Percentiles rank a stretch among this genome's conserved stretches.
These are phyloP conservation scores for Fusarium multiceps DNA, from an alignment of 2,329 filamentous ascomycete genomes.

Conservation along the genomic window DNA sequence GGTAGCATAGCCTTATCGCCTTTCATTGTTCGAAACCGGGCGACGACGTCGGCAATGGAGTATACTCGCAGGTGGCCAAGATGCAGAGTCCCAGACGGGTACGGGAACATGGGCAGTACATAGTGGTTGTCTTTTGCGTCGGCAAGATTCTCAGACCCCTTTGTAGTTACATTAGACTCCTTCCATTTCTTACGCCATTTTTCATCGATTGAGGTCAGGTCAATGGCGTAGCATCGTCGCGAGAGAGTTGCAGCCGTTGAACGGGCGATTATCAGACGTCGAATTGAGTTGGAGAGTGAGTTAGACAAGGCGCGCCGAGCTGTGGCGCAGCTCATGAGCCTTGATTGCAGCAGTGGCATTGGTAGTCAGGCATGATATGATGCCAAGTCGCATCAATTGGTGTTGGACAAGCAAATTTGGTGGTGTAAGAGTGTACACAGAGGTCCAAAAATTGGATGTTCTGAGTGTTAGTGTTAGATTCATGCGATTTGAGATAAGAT, in stretches of 20 bases:
- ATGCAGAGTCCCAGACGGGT: constrained; percentile 87
- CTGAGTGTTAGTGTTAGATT: background rate
- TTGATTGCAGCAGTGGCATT: constrained; percentile 49
- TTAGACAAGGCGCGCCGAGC: constrained; percentile 31
- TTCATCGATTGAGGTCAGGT: constrained; percentile 58
- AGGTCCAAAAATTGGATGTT: constrained; percentile 1
- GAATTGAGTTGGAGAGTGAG: constrained; percentile 19
- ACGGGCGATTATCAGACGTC: constrained; percentile 22
- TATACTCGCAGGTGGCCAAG: constrained; percentile 90
- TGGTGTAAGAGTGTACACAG: background rate
- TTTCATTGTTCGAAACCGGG: constrained; percentile 79
- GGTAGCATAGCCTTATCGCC: constrained; percentile 82
- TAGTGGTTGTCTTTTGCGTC: constrained; percentile 63
- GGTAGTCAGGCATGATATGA: constrained; percentile 46
- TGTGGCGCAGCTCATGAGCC: constrained; percentile 43
- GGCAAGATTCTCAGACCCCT: constrained; percentile 25
- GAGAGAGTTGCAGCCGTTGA: constrained; percentile 18
- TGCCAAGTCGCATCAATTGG: constrained; percentile 31
- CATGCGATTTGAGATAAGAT: background rate
- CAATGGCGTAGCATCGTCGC: constrained; percentile 56
- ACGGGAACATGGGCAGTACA: constrained; percentile 92
- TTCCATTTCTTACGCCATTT: constrained; percentile 66
- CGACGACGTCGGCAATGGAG: constrained; percentile 87
- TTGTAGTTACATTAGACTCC: constrained; percentile 6
- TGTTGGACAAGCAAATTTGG: background rate